Evolutionary conservation across 2,329 filamentous ascomycete species (phyloP).

Genomic region (Colletotrichum incanum): DNA sequence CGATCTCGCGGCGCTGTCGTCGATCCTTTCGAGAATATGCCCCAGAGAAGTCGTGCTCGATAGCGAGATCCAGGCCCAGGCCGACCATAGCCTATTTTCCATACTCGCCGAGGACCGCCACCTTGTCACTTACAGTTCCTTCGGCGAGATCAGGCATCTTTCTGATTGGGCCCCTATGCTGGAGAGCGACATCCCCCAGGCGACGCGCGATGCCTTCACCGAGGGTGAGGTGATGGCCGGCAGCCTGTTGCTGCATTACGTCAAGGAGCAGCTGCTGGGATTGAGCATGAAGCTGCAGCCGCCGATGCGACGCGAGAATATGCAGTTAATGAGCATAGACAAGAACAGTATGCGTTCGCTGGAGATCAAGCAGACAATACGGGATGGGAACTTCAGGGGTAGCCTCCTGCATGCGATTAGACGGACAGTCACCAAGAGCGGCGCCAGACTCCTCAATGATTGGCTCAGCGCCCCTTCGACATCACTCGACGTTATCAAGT

Average conservation of each 20-base stretch:
- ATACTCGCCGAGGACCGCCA: constrained; percentile 83
- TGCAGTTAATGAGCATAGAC: constrained; percentile 91
- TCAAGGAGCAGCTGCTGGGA: constrained; percentile 83
- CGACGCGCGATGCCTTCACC: constrained; percentile 72
- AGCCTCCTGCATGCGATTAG: constrained; percentile 93
- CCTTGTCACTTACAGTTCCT: constrained; percentile 80
- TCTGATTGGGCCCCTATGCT: constrained; percentile 83
- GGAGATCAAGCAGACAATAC: constrained; percentile 89
- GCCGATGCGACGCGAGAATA: constrained; percentile 80
- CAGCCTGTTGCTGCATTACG: constrained; percentile 86
- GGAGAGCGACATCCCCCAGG: constrained; percentile 76
- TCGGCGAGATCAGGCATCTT: constrained; percentile 62
- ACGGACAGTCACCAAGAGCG: constrained; percentile 91
- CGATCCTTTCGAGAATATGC: constrained; percentile 85
- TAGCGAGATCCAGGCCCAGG: constrained; percentile 70
- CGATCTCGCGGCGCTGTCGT: constrained; percentile 80
- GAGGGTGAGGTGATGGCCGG: constrained; percentile 82
- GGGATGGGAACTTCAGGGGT: constrained; percentile 84
- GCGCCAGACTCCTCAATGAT: constrained; percentile 85
- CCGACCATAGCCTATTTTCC: constrained; percentile 74
- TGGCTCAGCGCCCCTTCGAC: constrained; percentile 94
- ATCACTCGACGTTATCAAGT: constrained; percentile 83
- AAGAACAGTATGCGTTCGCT: constrained; percentile 91
- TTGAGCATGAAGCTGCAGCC: constrained; percentile 86
- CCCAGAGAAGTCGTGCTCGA: constrained; percentile 90